These are phyloP conservation scores for Batkoa obscura DNA, from an alignment of 371 early-diverging fungal genomes.

Conservation along the genomic window DNA sequence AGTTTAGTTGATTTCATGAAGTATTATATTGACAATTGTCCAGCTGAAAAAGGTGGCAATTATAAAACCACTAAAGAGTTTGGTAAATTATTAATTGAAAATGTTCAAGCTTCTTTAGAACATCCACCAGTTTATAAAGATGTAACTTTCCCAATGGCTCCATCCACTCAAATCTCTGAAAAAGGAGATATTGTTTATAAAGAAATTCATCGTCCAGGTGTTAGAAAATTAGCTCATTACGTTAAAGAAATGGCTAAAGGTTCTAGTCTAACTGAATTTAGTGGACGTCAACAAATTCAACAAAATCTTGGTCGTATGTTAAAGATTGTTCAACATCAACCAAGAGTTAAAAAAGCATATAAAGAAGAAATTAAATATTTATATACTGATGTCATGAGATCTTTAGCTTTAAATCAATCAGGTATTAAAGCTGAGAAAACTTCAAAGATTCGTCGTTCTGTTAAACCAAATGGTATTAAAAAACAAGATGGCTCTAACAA, in stretches of 20 bases:
- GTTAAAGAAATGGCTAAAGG: conserved; percentile 52
- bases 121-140: conserved; percentile 72
- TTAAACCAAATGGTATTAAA: conserved; percentile 13
- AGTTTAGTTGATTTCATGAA: conserved; percentile 68
- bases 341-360: conserved; percentile 50
- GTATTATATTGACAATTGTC: conserved; percentile 55
- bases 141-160: conserved; percentile 56
- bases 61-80: conserved; percentile 64
- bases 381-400: conserved; percentile 49
- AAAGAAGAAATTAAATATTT: conserved; percentile 46
- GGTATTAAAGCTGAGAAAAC: conserved; percentile 34
- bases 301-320: conserved; percentile 55
- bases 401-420: conserved; percentile 50
- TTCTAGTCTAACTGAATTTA: conserved; percentile 42
- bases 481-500: conserved; percentile 21
- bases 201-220: conserved; percentile 48
- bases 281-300: conserved; percentile 54
- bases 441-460: conserved; percentile 21
- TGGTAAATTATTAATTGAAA: conserved; percentile 64
- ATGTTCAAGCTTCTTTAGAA: conserved; percentile 61
- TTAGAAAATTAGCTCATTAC: conserved; percentile 45
- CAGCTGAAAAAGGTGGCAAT: conserved; percentile 55
- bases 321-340: conserved; percentile 57
- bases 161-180: conserved; percentile 53
- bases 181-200: conserved; percentile 66